Evolutionary conservation across 352 stramenopile species (phyloP), one percentile per base, ranked within the genome.

Genomic region (Globisporangium barbulae): DNA sequence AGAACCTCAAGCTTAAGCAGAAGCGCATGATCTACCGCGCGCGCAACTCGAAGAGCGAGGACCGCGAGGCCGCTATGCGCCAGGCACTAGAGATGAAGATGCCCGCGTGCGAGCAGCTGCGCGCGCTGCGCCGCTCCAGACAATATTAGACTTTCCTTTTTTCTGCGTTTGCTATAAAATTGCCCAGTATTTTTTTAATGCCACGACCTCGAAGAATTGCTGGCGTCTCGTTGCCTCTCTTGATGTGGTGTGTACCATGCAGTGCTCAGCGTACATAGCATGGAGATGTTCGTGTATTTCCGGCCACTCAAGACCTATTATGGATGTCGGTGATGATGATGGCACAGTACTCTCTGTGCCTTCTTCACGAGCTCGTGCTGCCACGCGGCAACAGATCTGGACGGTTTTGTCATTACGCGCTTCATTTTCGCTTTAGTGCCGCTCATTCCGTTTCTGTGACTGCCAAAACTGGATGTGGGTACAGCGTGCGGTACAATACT

Each of bases 1-100:
- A 96, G 63, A 89, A 81, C 72, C 73, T 88, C 53, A 90, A 91
- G 76, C 63, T 89, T 57, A 89, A 89, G 56, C 85, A 94, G 67
- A 96, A 93, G 74, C 84, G 85, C 42, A 90, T 91, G 81, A 89
- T 96, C 67, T 93, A 94, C 70, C 83, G 84, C 37, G 88, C 85
- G 8, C 82, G 88, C 48, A 93, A 90, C 68, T 80, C 80, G 19
- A 84, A 86, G 47, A 89, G 72, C 58, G 82, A 93, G 48, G 79
- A 92, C 60, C 82, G 83, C 13, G 85, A 94, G 61, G 72, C 74
- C 17, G 82, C 81, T 19, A 91, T 96, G 84, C 78, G 80, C 15
- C 80, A 83, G 65, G 88, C 85, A 47, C 64, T 94, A 25, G 78
- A 91, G 62, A 91, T 94, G 79, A 91, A 89, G 65, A 79, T 92